Percentiles rank a stretch among this genome's conserved stretches.
Conservation (phyloP, 768 basidiomycete genomes). For the Phanerodontia chrysosporium region DNA sequence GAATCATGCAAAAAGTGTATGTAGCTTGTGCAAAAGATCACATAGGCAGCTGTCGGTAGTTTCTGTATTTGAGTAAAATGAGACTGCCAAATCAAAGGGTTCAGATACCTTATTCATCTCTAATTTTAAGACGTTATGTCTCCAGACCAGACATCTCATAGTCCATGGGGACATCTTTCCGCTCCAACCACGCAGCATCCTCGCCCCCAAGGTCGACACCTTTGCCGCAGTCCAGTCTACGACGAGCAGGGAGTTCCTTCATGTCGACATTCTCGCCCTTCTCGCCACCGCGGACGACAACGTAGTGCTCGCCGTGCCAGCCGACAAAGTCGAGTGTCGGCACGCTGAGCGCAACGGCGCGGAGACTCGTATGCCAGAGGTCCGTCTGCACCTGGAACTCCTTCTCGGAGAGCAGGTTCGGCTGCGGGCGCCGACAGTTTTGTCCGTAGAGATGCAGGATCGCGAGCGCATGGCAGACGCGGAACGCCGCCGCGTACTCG, state of each 20-base stretch:
- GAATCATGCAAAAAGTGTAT: no score
- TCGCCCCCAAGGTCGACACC: conserved; percentile 61
- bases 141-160: conserved; percentile 59
- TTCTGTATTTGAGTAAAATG: no score
- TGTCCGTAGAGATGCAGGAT: conserved; percentile 58
- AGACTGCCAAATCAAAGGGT: no score
- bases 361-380: conserved; percentile 47
- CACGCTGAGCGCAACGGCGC: conserved; percentile 44
- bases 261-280: conserved; percentile 34
- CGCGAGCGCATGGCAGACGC: conserved; percentile 43
- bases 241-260: conserved; percentile 56
- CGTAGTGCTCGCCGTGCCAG: conserved; percentile 73
- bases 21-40: no score
- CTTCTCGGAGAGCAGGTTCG: conserved; percentile 54
- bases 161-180: conserved; percentile 74
- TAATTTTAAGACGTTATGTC: conserved; percentile 10
- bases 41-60: no score
- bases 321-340: conserved; percentile 61
- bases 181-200: conserved; percentile 62
- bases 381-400: conserved; percentile 56
- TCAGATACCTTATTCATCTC: no score
- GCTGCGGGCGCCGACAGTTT: conserved; percentile 47
- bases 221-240: conserved; percentile 58
- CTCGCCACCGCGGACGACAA: conserved; percentile 43
- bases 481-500: conserved; percentile 47